Base-by-base conservation (phyloP, 305 asterid genomes). In the Fraxinus dipetala region DNA sequence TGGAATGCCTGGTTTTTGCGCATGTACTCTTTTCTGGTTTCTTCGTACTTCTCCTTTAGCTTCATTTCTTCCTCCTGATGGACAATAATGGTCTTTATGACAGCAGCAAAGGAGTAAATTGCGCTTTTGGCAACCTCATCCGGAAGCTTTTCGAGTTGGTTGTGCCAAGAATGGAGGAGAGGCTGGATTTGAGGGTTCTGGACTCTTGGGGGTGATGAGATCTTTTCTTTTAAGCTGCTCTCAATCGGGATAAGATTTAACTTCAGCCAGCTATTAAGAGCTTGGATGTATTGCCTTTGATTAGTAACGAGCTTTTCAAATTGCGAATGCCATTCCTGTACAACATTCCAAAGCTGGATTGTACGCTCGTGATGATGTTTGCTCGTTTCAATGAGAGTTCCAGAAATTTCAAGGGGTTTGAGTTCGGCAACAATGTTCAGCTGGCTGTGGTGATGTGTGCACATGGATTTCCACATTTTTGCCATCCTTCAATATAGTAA, bases 21-120 rank as follows among this genome's bases (percentile, higher is more conserved):
- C 54, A 88, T 31, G 81, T 89, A 96, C 84, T 96, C 99, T 75
- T 81, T 92, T 67, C 91, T 87, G 1, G 98, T 96, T 79, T 91
- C 98, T 83, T 93, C 99, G 9, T 90, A 92, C 84, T 87, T 96
- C 32, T 94, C 99, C 89, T 93, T 95, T 78, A 92, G 86, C 90
- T 91, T 94, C 95, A 94, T 92, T 89, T 95, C 99, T 48, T 94
- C 97, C 45, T 90, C 96, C 76, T 96, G 99, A 72, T 96, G 98
- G 69, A 86, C 38, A 76, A 91, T 81, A 69, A 96, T 94, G 70
- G 98, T 85, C 85, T 92, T 90, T 77, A 96, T 92, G 80, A 96
- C 98, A 0, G 97, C 98, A 6, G 91, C 91, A 34, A 96, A 96
- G 14, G 99, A 93, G 4, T 78, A 73, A 14, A 93, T 96, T 2